Base-by-base conservation (phyloP, 306 rosid genomes). In the Vachellia pachyceras region DNA sequence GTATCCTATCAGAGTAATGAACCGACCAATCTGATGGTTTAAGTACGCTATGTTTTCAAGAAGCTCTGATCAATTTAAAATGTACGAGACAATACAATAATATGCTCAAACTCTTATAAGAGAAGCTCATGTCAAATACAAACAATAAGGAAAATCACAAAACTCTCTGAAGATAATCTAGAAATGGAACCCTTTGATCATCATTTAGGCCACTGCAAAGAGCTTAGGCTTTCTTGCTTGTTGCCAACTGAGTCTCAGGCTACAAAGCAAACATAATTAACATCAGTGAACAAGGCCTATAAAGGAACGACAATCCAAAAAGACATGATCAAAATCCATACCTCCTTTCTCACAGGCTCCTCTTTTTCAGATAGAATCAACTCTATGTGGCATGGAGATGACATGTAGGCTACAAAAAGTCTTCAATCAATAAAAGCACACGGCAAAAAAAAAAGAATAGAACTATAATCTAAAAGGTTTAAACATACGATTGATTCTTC, bases 361-460 rank as follows among this genome's bases (percentile, higher is more conserved):
- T 95, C 95, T 84, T 93, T 95, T 65, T 95, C 99, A 4, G 97
- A 91, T 76, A 95, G 83, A 49, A 84, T 81, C 81, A 95, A 77
- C 89, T 95, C 97, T 14, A 93, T 95, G 77, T 95, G 99, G 93
- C 99, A 95, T 0, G 99, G 99, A 18, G 98, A 93, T 11, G 99
- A 93, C 98, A 93, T 93, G 74, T 93, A 95, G 40, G 97, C 99
- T 95, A 87, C 76, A 13, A 66, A 76, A 61, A 78, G 73, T 0
- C 14, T 37, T 11, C 35, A 77, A 6, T 11, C 55, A 79, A 65
- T 22, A 65, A 18, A 50, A 11, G 66, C n/a, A 52, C 15, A 22
- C 0, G 72, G 40, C n/a, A n/a, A 15, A 9, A 23, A 4, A 42
- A 64, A 13, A 4, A n/a, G 3, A 23, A 7, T 15, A 15, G 39